Conservation (phyloP, 139 green algal species). For the Gonium pectorale region DNA sequence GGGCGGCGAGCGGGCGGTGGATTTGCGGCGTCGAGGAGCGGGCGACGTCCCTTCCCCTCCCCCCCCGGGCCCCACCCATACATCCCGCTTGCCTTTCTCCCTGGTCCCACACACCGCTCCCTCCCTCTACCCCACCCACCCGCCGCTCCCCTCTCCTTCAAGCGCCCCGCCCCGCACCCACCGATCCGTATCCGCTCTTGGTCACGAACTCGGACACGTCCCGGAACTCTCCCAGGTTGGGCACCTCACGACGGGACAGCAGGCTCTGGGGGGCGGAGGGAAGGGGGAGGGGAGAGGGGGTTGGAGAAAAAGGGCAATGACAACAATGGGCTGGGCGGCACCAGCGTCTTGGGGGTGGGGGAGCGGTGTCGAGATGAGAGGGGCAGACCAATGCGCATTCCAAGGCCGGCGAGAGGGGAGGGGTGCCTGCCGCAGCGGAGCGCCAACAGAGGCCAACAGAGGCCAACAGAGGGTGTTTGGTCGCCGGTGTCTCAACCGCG, state of each 20-base stretch:
- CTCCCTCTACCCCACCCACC: background rate
- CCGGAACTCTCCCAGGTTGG: conserved; percentile 80
- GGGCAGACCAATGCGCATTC: too few species aligned
- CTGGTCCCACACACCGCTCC: background rate
- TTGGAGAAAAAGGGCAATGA: background rate
- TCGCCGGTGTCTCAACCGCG: too few species aligned
- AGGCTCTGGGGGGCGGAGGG: conserved; percentile 1
- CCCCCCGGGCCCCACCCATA: background rate
- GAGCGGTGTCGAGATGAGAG: too few species aligned
- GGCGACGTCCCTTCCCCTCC: too few species aligned
- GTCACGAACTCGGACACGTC: conserved; percentile 94
- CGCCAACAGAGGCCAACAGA: too few species aligned
- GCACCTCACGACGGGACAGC: conserved; percentile 55
- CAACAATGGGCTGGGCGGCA: too few species aligned
- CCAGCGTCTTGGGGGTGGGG: too few species aligned
- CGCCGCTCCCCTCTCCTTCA: background rate
- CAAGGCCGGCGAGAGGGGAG: too few species aligned
- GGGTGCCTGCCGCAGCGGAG: too few species aligned
- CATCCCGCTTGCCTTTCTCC: background rate
- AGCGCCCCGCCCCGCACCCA: conserved; percentile 38
- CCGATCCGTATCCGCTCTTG: conserved; percentile 86
- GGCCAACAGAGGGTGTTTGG: too few species aligned
- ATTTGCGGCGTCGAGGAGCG: too few species aligned
- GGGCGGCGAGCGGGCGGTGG: too few species aligned
- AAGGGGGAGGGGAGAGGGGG: background rate